These are phyloP conservation scores for Lentinus polychrous DNA, from an alignment of 1,284 basidiomycete species.

Conservation along the genomic window DNA sequence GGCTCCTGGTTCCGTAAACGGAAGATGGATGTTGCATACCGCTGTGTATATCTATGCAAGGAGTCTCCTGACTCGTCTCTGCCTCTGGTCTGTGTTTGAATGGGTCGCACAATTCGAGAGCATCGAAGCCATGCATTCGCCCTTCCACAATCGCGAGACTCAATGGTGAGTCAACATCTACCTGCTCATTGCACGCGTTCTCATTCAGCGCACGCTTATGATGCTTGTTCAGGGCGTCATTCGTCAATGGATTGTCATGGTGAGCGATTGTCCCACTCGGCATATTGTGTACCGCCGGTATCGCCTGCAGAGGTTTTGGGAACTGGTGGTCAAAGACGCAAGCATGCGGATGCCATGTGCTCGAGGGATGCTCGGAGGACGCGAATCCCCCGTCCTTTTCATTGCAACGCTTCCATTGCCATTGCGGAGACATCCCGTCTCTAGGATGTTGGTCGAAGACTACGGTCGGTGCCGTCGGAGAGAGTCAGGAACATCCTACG, in stretches of 20 bases:
- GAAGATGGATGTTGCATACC: too few relatives aligned
- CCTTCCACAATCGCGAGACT: too few relatives aligned
- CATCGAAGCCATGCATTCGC: too few relatives aligned
- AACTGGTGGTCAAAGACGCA: background rate
- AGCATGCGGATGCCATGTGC: constrained; percentile 7
- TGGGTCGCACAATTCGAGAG: too few relatives aligned
- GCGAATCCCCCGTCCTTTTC: background rate
- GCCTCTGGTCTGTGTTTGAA: too few relatives aligned
- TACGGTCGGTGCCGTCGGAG: constrained; percentile 1
- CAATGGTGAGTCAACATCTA: too few relatives aligned
- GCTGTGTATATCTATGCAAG: too few relatives aligned
- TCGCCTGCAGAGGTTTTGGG: background rate
- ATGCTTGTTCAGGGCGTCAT: background rate
- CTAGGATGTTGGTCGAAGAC: background rate
- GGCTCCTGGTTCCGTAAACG: too few relatives aligned
- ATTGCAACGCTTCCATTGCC: too few relatives aligned
- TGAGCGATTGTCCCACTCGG: background rate
- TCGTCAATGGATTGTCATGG: constrained; percentile 3
- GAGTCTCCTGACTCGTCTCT: too few relatives aligned
- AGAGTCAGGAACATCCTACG: background rate
- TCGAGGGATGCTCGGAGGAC: constrained; percentile 1
- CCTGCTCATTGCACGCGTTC: too few relatives aligned
- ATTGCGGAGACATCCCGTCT: background rate
- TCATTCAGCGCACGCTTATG: too few relatives aligned
- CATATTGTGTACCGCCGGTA: background rate